Evolutionary conservation across 768 basidiomycete species (phyloP).

Genomic region (Kwoniella shandongensis): DNA sequence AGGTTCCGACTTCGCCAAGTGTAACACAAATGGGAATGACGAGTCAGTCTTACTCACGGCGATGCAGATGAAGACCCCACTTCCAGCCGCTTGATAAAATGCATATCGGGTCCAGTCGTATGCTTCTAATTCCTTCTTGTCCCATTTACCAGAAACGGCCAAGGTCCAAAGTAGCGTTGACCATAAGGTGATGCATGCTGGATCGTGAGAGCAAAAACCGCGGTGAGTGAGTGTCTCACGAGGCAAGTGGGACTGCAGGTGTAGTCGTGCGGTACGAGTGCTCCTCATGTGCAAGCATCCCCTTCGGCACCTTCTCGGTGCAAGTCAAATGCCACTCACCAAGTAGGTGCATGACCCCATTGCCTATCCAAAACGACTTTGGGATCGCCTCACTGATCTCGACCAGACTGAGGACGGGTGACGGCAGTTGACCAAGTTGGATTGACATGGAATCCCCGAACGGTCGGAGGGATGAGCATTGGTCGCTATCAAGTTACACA

Average conservation of each 20-base stretch:
- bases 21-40: not conserved
- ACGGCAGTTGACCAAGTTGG: conserved; percentile 10
- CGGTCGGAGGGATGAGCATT: conserved; percentile 17
- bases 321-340: conserved; percentile 11
- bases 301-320: not conserved
- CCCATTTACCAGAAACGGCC: conserved; percentile 34
- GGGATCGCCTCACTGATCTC: conserved; percentile 13
- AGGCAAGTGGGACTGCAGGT: no score
- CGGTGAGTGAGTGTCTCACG: no score
- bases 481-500: conserved; percentile 6
- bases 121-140: conserved; percentile 17
- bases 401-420: conserved; percentile 7
- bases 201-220: no score
- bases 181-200: conserved; percentile 25
- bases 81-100: conserved; percentile 20
- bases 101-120: conserved; percentile 35
- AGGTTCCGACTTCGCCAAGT: no score
- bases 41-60: conserved; percentile 23
- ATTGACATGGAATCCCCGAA: conserved; percentile 10
- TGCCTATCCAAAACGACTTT: conserved; percentile 26
- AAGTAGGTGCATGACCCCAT: conserved; percentile 28
- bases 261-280: no score
- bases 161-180: conserved; percentile 30
- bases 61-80: conserved; percentile 26
- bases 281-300: not conserved